Base-by-base conservation (phyloP, 2,329 filamentous ascomycete genomes). In the Coccinonectria pachysandricola region DNA sequence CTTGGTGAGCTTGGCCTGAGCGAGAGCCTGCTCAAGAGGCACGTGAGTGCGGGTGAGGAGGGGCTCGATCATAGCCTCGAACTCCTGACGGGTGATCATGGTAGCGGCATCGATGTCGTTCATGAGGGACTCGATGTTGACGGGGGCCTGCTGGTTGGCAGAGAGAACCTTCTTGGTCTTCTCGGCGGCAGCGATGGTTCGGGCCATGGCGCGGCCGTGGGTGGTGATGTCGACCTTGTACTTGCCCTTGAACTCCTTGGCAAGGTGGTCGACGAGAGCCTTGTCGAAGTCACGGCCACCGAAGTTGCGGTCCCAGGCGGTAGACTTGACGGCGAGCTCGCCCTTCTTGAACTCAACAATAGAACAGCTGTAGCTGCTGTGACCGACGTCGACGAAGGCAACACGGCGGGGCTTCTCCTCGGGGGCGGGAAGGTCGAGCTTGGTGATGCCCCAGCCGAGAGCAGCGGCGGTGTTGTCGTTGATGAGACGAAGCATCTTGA, bases 41-140 rank as follows among this genome's bases (percentile, higher is more conserved):
- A 59, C 52, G 27, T 76, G 75, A 34, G 75, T 71, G 42, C 83
- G 78, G 45, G 71, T 68, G 18, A 98, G 68, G 27, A 96, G 68
- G 22, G 87, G 85, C 64, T 84, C 75, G 38, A 95, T 75, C 56
- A 98, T 76, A 37, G 79, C 76, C 67, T 98, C 91, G 31, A 98
- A 76, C 54, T 96, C 88, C 52, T 94, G 83, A 39, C 91, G 81
- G 56, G 88, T 95, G 51, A 98, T 71, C 71, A 93, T 80, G 34
- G 80, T 68, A 28, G 74, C 75, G 19, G 94, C 91, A 55, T 98
- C 91, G 36, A 94, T 67, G 55, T 98, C 91, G 60, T 96, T 92
- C 87, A 98, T 96, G 45, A 98, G 68, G 18, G 87, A 95, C 67
- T 98, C 91, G 49, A 98, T 92, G 69, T 87, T 96, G 57, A 98